Base-by-base conservation (phyloP, 176 grass and related monocot genomes). In the Oryza australiensis region DNA sequence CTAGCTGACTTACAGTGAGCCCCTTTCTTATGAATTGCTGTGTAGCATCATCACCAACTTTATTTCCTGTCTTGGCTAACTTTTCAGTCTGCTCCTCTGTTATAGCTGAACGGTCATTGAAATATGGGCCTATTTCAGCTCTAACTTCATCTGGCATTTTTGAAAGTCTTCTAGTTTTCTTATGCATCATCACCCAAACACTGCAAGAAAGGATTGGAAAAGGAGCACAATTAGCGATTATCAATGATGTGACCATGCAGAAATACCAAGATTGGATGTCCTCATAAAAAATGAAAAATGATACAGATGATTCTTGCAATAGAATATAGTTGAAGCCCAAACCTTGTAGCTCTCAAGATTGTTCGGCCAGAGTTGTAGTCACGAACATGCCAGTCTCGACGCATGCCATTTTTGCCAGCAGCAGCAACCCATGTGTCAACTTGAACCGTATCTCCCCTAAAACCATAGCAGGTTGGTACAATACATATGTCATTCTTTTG, bases 161-260 rank as follows among this genome's bases (percentile, higher is more conserved):
- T 27, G 93, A 90, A 84, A 99, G 88, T 68, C 86, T 91, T 78
- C 97, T 96, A 38, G 97, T 99, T 62, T 89, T 49, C 73, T 96
- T 99, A 77, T 99, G 91, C 96, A 99, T 93, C 97, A 99, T 99
- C 72, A 99, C 97, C 97, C 97, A 99, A 70, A 99, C 85, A 92
- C 97, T 99, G 68, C 30, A 86, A 72, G 41, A 26, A 85, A 71
- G 37, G 32, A 24, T 60, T 23, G n/a, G 55, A 60, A 57, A n/a
- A 6, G 26, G 79, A 18, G 64, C 10, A 83, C 27, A 49, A 40
- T 80, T 18, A 82, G 57, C 6, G 0, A 22, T 14, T 22, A 14
- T 24, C 69, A 77, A 77, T 48, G 7, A 62, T 66, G 72, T 24
- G 37, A 69, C 27, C 22, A 76, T 71, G 16, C 24, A 68, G 32